Conservation (phyloP, 202 grass and related monocot species). For the Alloteropsis angusta region DNA sequence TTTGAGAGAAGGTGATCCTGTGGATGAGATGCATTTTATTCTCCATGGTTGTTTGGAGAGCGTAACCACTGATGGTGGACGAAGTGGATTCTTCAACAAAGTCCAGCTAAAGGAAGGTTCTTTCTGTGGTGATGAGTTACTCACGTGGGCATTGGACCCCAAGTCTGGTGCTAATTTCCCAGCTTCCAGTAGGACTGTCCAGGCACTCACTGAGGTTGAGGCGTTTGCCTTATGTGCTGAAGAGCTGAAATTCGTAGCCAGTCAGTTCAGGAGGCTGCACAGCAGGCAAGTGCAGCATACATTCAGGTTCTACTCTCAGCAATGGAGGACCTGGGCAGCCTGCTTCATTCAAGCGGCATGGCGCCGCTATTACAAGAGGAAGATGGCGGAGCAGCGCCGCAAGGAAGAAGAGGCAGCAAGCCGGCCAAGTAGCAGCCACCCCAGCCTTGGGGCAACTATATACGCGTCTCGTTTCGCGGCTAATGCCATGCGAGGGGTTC, state of each 20-base stretch:
- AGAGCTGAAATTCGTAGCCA: slow-evolving; percentile 74
- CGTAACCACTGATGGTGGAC: slow-evolving; percentile 67
- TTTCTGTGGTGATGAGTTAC: slow-evolving; percentile 75
- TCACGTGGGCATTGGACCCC: slow-evolving; percentile 82
- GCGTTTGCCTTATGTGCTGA: slow-evolving; percentile 59
- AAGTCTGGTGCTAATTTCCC: slow-evolving; percentile 69
- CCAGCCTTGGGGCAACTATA: slow-evolving; percentile 72
- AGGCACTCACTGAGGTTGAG: slow-evolving; percentile 64
- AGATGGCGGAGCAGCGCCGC: slow-evolving; percentile 44
- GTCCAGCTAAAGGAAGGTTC: slow-evolving; percentile 58
- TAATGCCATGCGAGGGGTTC: slow-evolving; percentile 63
- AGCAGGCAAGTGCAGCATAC: slow-evolving; percentile 77
- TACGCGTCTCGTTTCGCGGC: slow-evolving; percentile 73
- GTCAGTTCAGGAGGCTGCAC: slow-evolving; percentile 83
- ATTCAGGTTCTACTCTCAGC: slow-evolving; percentile 70
- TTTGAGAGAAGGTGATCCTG: slow-evolving; percentile 87
- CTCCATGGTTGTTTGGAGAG: slow-evolving; percentile 71
- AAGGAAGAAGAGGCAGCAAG: slow-evolving; percentile 40
- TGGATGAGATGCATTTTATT: slow-evolving; percentile 90
- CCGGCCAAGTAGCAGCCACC: slow-evolving; percentile 29
- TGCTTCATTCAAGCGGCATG: slow-evolving; percentile 76
- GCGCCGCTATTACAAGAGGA: slow-evolving; percentile 65
- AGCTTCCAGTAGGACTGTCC: slow-evolving; percentile 55
- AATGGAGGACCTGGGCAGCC: slow-evolving; percentile 73
- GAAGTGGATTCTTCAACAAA: slow-evolving; percentile 77